Conservation (phyloP, 1,284 basidiomycete species). For the Sporisorium iseilematis-ciliati region DNA sequence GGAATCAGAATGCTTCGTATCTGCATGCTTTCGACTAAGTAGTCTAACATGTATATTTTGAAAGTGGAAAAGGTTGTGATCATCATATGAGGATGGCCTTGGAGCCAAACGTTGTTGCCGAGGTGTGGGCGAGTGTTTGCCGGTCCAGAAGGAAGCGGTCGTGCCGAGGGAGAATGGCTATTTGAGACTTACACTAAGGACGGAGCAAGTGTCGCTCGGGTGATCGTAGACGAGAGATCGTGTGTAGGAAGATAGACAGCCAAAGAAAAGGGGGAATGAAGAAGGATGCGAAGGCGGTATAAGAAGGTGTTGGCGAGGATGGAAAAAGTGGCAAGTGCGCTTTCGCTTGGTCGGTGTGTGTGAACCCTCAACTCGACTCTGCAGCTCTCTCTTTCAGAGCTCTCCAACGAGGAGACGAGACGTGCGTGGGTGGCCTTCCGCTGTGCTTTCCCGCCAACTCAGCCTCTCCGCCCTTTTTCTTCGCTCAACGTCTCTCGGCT, state of each 20-base stretch:
- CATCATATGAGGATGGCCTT: slow-evolving; percentile 32
- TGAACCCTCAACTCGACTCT: slow-evolving; percentile 1
- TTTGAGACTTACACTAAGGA: neutral
- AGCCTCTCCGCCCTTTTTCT: slow-evolving; percentile 12
- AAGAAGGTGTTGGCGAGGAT: slow-evolving; percentile 4
- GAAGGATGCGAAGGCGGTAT: neutral
- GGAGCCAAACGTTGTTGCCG: neutral
- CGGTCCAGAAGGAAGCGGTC: slow-evolving; percentile 9
- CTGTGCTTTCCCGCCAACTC: neutral
- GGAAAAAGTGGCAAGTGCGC: slow-evolving; percentile 7
- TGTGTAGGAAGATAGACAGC: neutral
- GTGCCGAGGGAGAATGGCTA: neutral
- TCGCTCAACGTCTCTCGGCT: slow-evolving; percentile 40
- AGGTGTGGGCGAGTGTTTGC: neutral
- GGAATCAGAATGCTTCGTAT: slow-evolving; percentile 45
- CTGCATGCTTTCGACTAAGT: slow-evolving; percentile 46
- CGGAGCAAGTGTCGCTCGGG: neutral
- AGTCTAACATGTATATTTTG: slow-evolving; percentile 57
- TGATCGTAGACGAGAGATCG: neutral
- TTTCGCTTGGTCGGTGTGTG: neutral
- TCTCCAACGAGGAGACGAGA: neutral
- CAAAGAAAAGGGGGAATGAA: neutral
- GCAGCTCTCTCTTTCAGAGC: no score
- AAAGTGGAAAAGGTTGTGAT: slow-evolving; percentile 54
- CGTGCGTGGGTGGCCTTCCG: slow-evolving; percentile 2